Conservation (phyloP, 495 filamentous ascomycete species). For the Hypoxylon crocopeplum region DNA sequence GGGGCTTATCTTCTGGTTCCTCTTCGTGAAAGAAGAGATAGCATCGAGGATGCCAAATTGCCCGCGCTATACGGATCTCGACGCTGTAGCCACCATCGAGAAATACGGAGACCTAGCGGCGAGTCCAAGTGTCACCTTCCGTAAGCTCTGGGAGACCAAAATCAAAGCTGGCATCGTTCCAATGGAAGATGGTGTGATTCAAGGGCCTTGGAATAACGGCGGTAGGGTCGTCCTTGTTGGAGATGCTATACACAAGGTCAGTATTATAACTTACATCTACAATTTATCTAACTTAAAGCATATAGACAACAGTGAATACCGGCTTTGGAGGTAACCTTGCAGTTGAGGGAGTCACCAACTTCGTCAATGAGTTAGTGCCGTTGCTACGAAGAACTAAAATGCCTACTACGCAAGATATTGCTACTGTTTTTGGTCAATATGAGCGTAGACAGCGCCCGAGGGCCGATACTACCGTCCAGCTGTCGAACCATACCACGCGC, state of each 20-base stretch:
- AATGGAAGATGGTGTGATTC: conserved; percentile 36
- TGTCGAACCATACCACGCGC: conserved; percentile 23
- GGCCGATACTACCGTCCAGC: conserved; percentile 8
- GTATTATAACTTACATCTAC: neutral
- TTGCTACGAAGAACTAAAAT: conserved; percentile 5
- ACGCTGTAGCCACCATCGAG: conserved; percentile 23
- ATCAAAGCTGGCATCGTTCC: conserved; percentile 31
- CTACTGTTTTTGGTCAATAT: conserved; percentile 20
- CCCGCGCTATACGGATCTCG: conserved; percentile 24
- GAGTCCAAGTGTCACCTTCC: conserved; percentile 32
- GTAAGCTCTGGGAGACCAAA: conserved; percentile 28
- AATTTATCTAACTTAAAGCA: neutral
- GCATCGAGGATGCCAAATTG: conserved; percentile 15
- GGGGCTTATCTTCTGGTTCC: conserved; percentile 40
- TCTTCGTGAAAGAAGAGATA: conserved; percentile 34
- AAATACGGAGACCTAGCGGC: conserved; percentile 26
- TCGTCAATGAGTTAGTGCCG: conserved; percentile 29
- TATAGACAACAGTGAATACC: conserved; percentile 33
- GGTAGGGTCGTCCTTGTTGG: conserved; percentile 36
- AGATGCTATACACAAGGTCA: conserved; percentile 30
- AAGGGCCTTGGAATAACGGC: conserved; percentile 31
- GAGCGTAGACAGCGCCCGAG: conserved; percentile 31
- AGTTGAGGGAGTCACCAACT: conserved; percentile 33
- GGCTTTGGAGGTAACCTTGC: conserved; percentile 35
- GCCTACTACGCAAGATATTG: conserved; percentile 22